These are phyloP conservation scores for Potentilla sterilis DNA, from an alignment of 306 rosid genomes.

Conservation along the genomic window DNA sequence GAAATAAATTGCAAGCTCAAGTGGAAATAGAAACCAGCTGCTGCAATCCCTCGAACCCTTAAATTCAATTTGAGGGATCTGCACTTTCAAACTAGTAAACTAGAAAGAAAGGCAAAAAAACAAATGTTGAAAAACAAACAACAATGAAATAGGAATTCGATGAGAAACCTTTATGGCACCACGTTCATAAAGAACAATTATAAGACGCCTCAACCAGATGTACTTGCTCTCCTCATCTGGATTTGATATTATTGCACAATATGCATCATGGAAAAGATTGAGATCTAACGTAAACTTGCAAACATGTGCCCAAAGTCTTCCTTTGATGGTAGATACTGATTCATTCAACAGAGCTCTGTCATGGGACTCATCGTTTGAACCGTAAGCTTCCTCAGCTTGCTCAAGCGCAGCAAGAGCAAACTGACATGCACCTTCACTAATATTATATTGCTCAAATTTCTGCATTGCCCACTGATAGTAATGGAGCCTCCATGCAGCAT, in stretches of 20 bases:
- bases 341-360: slow-evolving; percentile 42
- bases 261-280: slow-evolving; percentile 71
- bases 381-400: slow-evolving; percentile 80
- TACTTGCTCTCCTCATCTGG: slow-evolving; percentile 94
- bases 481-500: slow-evolving; percentile 70
- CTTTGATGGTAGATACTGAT: slow-evolving; percentile 65
- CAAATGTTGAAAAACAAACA: neutral
- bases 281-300: slow-evolving; percentile 89
- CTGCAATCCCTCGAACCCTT: neutral
- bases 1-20: neutral
- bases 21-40: neutral
- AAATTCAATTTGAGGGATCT: neutral
- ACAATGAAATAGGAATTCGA: slow-evolving; percentile 13
- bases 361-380: slow-evolving; percentile 33
- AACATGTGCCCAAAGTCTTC: slow-evolving; percentile 92
- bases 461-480: slow-evolving; percentile 97
- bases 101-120: slow-evolving; percentile 3
- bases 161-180: slow-evolving; percentile 72
- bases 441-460: slow-evolving; percentile 76
- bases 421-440: slow-evolving; percentile 88
- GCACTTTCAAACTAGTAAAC: neutral
- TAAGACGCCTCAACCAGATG: slow-evolving; percentile 89
- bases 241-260: slow-evolving; percentile 91
- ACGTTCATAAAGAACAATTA: slow-evolving; percentile 77
- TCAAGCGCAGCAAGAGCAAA: slow-evolving; percentile 99